These are phyloP conservation scores for Rhodotorula sp. DNA, from an alignment of 1,284 basidiomycete species.

Conservation along the genomic window DNA sequence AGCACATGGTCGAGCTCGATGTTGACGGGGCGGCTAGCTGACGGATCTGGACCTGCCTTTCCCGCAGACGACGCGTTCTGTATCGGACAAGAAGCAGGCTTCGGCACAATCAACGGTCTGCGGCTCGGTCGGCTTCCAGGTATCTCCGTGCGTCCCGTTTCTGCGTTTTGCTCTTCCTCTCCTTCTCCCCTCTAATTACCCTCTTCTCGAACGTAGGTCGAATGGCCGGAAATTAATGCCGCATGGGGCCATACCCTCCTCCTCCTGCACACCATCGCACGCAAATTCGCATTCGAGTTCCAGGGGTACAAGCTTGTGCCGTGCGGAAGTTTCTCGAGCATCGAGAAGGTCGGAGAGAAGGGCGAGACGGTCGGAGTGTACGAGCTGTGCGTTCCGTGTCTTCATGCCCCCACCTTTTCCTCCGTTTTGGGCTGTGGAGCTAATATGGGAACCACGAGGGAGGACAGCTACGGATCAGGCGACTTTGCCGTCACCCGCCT, in stretches of 20 bases:
- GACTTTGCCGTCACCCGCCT: slow-evolving; percentile 82
- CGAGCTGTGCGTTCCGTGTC: slow-evolving; percentile 63
- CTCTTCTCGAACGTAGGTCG: slow-evolving; percentile 60
- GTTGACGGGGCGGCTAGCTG: not conserved
- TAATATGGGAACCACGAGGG: not conserved
- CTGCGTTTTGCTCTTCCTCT: too few species aligned
- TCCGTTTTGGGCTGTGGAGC: not conserved
- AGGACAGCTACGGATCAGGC: slow-evolving; percentile 64
- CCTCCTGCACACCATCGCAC: slow-evolving; percentile 82
- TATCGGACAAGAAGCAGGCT: slow-evolving; percentile 89
- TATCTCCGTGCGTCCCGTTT: slow-evolving; percentile 60
- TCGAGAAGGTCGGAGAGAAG: slow-evolving; percentile 67
- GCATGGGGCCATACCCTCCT: slow-evolving; percentile 97
- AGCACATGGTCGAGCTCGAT: too few species aligned
- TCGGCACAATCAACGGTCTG: slow-evolving; percentile 95
- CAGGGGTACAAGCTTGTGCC: slow-evolving; percentile 86
- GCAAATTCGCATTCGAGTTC: slow-evolving; percentile 83
- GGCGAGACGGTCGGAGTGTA: slow-evolving; percentile 59
- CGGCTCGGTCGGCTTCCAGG: slow-evolving; percentile 81
- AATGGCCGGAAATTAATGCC: slow-evolving; percentile 98
- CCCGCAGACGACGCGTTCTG: slow-evolving; percentile 81
- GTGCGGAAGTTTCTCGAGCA: slow-evolving; percentile 87
- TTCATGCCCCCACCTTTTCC: not conserved
- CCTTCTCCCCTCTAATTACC: slow-evolving; percentile 49
- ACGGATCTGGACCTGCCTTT: too few species aligned